Conservation (phyloP, 2,329 filamentous ascomycete species). For the Ophiostoma piceae region DNA sequence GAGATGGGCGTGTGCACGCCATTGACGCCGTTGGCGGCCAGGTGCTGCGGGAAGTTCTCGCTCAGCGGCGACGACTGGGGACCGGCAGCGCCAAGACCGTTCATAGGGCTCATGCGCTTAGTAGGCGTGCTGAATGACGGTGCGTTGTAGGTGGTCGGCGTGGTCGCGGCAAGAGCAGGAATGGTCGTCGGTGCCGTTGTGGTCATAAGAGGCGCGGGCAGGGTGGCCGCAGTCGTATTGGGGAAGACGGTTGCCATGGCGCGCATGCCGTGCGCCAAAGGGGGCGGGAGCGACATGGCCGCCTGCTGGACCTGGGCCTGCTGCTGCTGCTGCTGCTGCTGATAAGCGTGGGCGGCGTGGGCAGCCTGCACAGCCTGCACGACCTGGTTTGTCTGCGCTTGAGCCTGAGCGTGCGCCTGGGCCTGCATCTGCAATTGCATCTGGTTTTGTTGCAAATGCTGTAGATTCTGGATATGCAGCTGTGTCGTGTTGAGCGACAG, state of each 20-base stretch:
- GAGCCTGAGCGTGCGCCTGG: neutral
- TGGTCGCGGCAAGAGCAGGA: conserved; percentile 13
- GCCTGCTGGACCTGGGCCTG: conserved; percentile 40
- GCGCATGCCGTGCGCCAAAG: conserved; percentile 55
- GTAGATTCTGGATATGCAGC: neutral
- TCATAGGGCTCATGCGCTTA: conserved; percentile 50
- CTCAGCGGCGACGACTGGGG: conserved; percentile 39
- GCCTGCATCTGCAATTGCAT: neutral
- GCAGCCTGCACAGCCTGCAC: neutral
- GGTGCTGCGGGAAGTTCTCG: conserved; percentile 41
- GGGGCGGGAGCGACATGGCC: conserved; percentile 56
- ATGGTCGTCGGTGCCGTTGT: conserved; percentile 14
- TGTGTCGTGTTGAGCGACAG: conserved; percentile 57
- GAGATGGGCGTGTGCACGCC: conserved; percentile 58
- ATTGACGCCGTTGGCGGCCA: conserved; percentile 15
- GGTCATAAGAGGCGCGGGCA: conserved; percentile 11
- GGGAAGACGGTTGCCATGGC: conserved; percentile 70
- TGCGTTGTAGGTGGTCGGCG: conserved; percentile 26
- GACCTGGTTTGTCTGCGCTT: neutral
- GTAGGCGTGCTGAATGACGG: conserved; percentile 45
- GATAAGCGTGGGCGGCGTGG: neutral
- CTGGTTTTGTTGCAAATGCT: neutral
- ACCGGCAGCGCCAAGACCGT: conserved; percentile 38
- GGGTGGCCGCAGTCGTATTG: conserved; percentile 27
- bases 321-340: conserved; percentile 21